Percentiles rank a stretch among this genome's conserved stretches.
Evolutionary conservation across 164 flowering plant species (phyloP).

Genomic region (Cinnamomum micranthum): DNA sequence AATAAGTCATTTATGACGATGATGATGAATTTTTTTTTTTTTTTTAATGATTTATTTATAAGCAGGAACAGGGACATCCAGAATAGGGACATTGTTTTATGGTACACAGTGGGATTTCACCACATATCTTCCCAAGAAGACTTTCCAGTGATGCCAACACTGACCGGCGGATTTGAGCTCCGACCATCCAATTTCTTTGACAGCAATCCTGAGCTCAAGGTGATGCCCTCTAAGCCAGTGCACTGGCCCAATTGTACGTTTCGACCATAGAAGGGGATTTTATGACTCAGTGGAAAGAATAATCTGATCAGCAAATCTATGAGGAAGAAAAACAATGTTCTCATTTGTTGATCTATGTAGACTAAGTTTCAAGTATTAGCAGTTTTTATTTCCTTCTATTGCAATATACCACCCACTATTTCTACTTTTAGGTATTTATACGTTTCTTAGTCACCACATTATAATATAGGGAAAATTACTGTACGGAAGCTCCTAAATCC

Average conservation of each 20-base stretch:
- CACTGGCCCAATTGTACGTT: constrained; percentile 1
- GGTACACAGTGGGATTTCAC: constrained; percentile 29
- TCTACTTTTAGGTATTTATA: too few species aligned
- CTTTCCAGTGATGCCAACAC: constrained; percentile 27
- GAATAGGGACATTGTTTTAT: constrained; percentile 26
- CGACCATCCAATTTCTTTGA: constrained; percentile 45
- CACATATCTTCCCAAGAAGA: constrained; percentile 31
- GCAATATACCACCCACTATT: too few species aligned
- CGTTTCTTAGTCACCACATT: too few species aligned
- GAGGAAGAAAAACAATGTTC: too few species aligned
- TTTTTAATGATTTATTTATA: background rate
- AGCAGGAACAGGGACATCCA: constrained; percentile 25
- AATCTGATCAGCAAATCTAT: too few species aligned
- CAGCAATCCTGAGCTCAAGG: constrained; percentile 22
- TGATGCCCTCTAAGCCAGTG: background rate
- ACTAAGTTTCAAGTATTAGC: too few species aligned
- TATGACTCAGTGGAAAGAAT: too few species aligned
- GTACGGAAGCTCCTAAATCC: too few species aligned
- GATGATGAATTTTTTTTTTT: too few species aligned
- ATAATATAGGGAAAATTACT: too few species aligned
- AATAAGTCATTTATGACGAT: background rate
- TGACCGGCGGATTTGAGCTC: constrained; percentile 37
- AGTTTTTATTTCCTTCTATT: too few species aligned
- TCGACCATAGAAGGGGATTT: background rate
- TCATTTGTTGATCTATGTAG: too few species aligned